Evolutionary conservation across 1,139 yeast species (phyloP).

Genomic region (Kodamaea plutei): DNA sequence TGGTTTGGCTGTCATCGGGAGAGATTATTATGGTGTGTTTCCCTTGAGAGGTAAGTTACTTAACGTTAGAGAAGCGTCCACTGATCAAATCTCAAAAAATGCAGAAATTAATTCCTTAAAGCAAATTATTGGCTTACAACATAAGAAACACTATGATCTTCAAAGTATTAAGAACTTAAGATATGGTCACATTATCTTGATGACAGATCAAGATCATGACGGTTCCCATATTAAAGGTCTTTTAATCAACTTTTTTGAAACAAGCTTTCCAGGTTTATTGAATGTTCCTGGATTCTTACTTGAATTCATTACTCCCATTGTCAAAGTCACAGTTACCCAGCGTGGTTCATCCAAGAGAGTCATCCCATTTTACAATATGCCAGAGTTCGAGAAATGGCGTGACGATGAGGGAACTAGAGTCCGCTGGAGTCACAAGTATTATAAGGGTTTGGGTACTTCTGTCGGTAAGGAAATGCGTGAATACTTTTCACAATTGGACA

Average conservation of each 20-base stretch:
- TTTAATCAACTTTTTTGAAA: slow-evolving; percentile 86
- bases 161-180: slow-evolving; percentile 71
- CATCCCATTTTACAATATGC: slow-evolving; percentile 88
- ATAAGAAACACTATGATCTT: slow-evolving; percentile 67
- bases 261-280: slow-evolving; percentile 90
- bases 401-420: slow-evolving; percentile 71
- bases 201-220: slow-evolving; percentile 99
- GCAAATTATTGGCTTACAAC: slow-evolving; percentile 94
- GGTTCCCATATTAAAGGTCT: slow-evolving; percentile 98
- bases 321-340: slow-evolving; percentile 74
- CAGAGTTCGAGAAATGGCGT: slow-evolving; percentile 94
- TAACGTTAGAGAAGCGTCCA: slow-evolving; percentile 93
- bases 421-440: slow-evolving; percentile 92
- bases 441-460: slow-evolving; percentile 98
- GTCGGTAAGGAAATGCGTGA: slow-evolving; percentile 77
- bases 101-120: slow-evolving; percentile 93
- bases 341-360: slow-evolving; percentile 52
- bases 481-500: slow-evolving; percentile 82
- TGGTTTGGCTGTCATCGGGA: slow-evolving; percentile 92
- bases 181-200: slow-evolving; percentile 96
- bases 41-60: slow-evolving; percentile 93
- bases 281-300: slow-evolving; percentile 88
- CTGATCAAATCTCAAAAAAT: slow-evolving; percentile 89
- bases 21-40: slow-evolving; percentile 93
- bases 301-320: slow-evolving; percentile 96